Conservation (phyloP, 257 asterid species). For the Ophiorrhiza pumila region DNA sequence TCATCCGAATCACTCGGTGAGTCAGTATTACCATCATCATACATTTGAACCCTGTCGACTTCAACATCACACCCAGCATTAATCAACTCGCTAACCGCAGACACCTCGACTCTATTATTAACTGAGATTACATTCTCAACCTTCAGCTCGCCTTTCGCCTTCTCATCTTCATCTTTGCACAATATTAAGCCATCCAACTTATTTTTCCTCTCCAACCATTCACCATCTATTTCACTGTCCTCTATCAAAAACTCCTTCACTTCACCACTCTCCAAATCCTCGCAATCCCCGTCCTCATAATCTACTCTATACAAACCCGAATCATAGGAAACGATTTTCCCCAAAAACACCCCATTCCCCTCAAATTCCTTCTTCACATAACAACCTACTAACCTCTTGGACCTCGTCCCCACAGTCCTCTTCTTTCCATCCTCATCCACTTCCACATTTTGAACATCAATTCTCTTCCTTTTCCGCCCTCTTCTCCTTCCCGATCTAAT, state of each 20-base stretch:
- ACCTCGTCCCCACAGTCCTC: slow-evolving; percentile 38
- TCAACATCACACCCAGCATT: slow-evolving; percentile 13
- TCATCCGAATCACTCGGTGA: slow-evolving; percentile 50
- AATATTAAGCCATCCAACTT: slow-evolving; percentile 40
- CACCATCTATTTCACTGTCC: slow-evolving; percentile 46
- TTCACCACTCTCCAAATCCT: slow-evolving; percentile 60
- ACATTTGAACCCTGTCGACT: slow-evolving; percentile 16
- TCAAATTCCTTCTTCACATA: slow-evolving; percentile 64
- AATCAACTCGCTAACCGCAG: slow-evolving; percentile 11
- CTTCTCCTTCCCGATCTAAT: slow-evolving; percentile 34
- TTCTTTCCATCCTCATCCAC: slow-evolving; percentile 44
- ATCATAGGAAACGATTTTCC: slow-evolving; percentile 50
- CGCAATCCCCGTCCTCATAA: slow-evolving; percentile 79
- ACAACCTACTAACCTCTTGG: slow-evolving; percentile 52
- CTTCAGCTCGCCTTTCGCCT: slow-evolving; percentile 16
- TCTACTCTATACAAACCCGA: slow-evolving; percentile 63
- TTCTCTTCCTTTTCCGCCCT: slow-evolving; percentile 71
- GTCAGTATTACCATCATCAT: slow-evolving; percentile 28
- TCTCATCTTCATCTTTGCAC: slow-evolving; percentile 30
- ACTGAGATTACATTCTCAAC: slow-evolving; percentile 14
- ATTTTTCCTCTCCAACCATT: slow-evolving; percentile 55
- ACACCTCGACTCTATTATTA: neutral
- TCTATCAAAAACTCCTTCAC: slow-evolving; percentile 44
- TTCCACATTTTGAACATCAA: slow-evolving; percentile 39
- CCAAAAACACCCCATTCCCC: slow-evolving; percentile 59